phyloP scores from a whole-genome alignment of 2,329 filamentous ascomycete genomes.

The Sclerotinia subarctica region DNA sequence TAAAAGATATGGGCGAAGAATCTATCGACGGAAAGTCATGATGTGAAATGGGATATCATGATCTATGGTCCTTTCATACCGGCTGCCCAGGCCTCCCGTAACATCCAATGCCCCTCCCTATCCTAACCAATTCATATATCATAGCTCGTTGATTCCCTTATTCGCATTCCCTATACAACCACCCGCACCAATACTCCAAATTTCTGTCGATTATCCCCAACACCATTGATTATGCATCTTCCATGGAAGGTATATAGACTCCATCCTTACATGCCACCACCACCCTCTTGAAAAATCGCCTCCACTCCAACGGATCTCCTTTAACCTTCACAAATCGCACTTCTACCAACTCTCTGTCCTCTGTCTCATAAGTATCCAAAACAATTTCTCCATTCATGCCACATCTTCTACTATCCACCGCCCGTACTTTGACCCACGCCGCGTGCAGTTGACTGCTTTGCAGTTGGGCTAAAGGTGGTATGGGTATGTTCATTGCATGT shows the following conservation, averaged over 20 bases:
- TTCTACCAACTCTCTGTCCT: slow-evolving; percentile 65
- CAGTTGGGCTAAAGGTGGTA: slow-evolving; percentile 47
- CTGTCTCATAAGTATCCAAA: slow-evolving; percentile 61
- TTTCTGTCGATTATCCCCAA: neutral
- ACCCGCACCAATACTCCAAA: neutral
- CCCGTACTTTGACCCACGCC: slow-evolving; percentile 68
- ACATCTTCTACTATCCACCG: slow-evolving; percentile 69
- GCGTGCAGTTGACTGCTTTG: slow-evolving; percentile 52
- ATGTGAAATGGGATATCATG: slow-evolving; percentile 6
- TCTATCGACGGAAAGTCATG: slow-evolving; percentile 3
- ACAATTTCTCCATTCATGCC: slow-evolving; percentile 71
- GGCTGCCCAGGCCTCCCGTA: neutral
- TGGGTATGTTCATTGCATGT: slow-evolving; percentile 79
- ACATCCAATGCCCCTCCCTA: neutral
- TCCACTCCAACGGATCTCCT: slow-evolving; percentile 95
- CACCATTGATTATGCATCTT: neutral
- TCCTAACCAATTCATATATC: neutral
- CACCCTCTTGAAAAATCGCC: slow-evolving; percentile 95
- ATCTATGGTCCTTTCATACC: neutral
- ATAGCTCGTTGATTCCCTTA: neutral
- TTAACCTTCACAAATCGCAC: slow-evolving; percentile 92
- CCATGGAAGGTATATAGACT: slow-evolving; percentile 58
- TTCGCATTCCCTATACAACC: neutral
- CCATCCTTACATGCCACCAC: slow-evolving; percentile 82
- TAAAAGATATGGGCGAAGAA: neutral